These are phyloP conservation scores for Dryas integrifolia DNA, from an alignment of 331 rosid species.

Conservation along the genomic window DNA sequence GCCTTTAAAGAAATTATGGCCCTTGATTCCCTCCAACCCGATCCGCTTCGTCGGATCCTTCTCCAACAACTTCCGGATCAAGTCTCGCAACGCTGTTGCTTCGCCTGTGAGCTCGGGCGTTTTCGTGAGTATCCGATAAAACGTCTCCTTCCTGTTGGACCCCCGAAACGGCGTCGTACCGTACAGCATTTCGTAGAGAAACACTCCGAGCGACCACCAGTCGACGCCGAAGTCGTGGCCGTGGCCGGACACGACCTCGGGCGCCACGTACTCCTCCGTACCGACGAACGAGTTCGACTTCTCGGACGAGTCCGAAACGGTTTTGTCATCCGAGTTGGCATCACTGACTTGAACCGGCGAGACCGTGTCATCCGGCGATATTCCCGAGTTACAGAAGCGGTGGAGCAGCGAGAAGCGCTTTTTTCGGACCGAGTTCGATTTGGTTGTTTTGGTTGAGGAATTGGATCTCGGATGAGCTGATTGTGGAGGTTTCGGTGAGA, in stretches of 20 bases:
- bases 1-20: conserved; percentile 73
- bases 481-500: conserved; percentile 39
- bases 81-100: conserved; percentile 65
- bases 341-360: background rate
- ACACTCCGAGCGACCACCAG: conserved; percentile 91
- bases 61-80: conserved; percentile 61
- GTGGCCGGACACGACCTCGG: conserved; percentile 63
- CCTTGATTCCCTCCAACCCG: conserved; percentile 51
- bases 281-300: conserved; percentile 92
- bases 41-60: conserved; percentile 69
- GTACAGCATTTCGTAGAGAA: conserved; percentile 82
- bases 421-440: conserved; percentile 14
- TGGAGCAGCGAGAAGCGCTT: conserved; percentile 29
- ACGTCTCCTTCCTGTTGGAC: conserved; percentile 63
- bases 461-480: conserved; percentile 12
- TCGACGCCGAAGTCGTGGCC: conserved; percentile 82
- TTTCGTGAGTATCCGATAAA: conserved; percentile 54
- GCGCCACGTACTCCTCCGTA: conserved; percentile 93
- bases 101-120: conserved; percentile 66
- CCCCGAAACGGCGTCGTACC: conserved; percentile 87
- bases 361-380: conserved; percentile 41
- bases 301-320: conserved; percentile 43
- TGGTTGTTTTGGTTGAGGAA: conserved; percentile 22
- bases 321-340: background rate
- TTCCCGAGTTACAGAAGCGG: conserved; percentile 51